Base-by-base conservation (phyloP, 177 flowering plant species). In the Telopea speciosissima region DNA sequence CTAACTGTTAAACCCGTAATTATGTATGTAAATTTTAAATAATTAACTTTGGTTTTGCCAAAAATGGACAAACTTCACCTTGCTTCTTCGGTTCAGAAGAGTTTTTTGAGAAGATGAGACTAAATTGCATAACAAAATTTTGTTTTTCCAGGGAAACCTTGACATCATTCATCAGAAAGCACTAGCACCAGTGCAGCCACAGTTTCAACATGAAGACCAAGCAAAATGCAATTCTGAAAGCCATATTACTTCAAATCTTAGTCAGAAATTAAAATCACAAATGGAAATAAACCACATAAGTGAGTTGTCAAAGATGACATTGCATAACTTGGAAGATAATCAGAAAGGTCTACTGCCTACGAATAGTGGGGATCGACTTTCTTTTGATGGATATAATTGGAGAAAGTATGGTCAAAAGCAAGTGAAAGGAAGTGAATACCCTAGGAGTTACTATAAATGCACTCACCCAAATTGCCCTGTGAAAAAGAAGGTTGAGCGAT, bases 101-200 rank as follows among this genome's bases (percentile, higher is more conserved):
- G 62, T 44, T 8, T 44, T 26, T 26, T 26, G 31, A 26, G 31
- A 26, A 1, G 1, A 3, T 3, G 3, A 26, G 31, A 26, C 31
- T 26, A 26, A 26, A 26, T 26, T 33, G 40, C 40, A 33, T 44
- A 52, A 52, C 19, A 12, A 52, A 16, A 13, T 21, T 4, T 19
- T 3, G 61, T 62, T 72, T 77, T 10, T 61, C 76, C 82, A 93
- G 98, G 96, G 89, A 66, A 85, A 81, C 75, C 69, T 72, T 62
- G 74, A 76, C 72, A 24, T 64, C 25, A 69, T 58, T 68, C 81
- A 77, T 31, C 87, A 79, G 21, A 81, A 74, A 68, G 72, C 73
- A 44, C 61, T 65, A 67, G 52, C 77, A 68, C 79, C 80, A 62
- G 68, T 44, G 25, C 83, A 81, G 54, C 44, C 81, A 61, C 67